phyloP scores from a whole-genome alignment of 1,284 basidiomycete genomes.

The Athelia sp. region DNA sequence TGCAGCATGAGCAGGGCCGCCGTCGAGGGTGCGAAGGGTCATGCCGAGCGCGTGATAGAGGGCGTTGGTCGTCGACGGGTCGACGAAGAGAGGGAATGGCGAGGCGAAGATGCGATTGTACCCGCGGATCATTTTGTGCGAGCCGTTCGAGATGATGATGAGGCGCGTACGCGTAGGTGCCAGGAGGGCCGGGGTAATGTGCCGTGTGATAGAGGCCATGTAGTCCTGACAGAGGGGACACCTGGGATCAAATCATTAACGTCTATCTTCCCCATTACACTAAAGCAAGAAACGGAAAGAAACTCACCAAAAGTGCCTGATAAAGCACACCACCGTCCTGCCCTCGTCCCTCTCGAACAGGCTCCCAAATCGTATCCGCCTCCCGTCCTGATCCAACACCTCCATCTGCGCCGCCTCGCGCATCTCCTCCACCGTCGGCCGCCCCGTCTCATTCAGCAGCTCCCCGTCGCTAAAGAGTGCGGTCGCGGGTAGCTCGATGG shows the following conservation, averaged over 20 bases:
- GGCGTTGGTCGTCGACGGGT: constrained; percentile 51
- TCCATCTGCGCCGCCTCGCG: constrained; percentile 52
- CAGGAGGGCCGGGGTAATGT: constrained; percentile 48
- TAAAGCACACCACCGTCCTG: constrained; percentile 70
- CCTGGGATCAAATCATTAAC: too few relatives aligned
- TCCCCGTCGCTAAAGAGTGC: too few relatives aligned
- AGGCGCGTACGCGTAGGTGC: constrained; percentile 50
- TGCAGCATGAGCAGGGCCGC: constrained; percentile 29
- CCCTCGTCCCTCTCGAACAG: constrained; percentile 41
- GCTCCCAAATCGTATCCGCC: constrained; percentile 65
- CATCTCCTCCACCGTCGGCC: too few relatives aligned
- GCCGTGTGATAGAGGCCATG: constrained; percentile 59
- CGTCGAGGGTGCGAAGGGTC: constrained; percentile 45
- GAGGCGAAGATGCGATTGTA: constrained; percentile 63
- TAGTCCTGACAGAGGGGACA: constrained; percentile 78
- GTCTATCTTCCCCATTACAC: too few relatives aligned
- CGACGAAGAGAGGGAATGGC: constrained; percentile 69
- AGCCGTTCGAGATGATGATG: constrained; percentile 77
- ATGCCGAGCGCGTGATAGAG: constrained; percentile 78
- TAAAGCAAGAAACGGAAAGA: too few relatives aligned
- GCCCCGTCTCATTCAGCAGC: too few relatives aligned
- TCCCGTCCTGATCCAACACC: constrained; percentile 65
- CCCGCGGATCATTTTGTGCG: constrained; percentile 65
- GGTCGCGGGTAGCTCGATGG: too few relatives aligned
- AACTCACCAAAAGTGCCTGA: constrained; percentile 64